phyloP scores from a whole-genome alignment of 352 stramenopile genomes.

The Elongisporangium undulatum region DNA sequence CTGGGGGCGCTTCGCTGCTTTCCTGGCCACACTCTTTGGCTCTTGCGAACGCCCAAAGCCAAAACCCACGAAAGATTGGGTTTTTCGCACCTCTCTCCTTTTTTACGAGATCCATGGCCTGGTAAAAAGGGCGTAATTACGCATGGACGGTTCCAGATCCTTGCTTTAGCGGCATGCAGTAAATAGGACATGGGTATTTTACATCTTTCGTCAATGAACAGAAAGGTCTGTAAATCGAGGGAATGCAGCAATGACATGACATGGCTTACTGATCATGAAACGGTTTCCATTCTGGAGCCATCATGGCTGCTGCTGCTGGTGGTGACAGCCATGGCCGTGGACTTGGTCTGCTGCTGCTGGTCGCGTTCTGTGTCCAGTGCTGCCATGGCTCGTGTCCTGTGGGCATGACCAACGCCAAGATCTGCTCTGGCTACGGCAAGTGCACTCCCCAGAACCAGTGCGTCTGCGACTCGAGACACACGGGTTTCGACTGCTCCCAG shows the following conservation, averaged over 20 bases:
- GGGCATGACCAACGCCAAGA: conserved; percentile 42
- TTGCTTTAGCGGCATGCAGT: background rate
- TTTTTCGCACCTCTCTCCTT: conserved; percentile 1
- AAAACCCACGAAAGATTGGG: conserved; percentile 2
- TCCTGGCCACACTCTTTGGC: conserved; percentile 12
- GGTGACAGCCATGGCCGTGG: background rate
- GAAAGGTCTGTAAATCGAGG: background rate
- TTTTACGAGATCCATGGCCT: conserved; percentile 9
- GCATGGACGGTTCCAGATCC: background rate
- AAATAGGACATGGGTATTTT: background rate
- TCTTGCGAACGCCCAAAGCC: background rate
- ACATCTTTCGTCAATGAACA: background rate
- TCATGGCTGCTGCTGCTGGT: background rate
- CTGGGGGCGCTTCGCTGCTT: conserved; percentile 7
- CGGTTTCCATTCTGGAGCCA: background rate
- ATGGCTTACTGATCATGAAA: background rate
- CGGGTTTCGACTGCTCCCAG: conserved; percentile 60
- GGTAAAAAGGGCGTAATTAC: conserved; percentile 5
- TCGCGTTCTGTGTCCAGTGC: conserved; percentile 1
- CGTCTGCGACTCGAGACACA: conserved; percentile 43
- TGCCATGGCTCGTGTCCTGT: conserved; percentile 28
- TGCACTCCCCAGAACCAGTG: conserved; percentile 49
- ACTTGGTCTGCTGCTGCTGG: conserved; percentile 1
- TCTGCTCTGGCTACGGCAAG: conserved; percentile 50
- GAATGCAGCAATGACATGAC: background rate